Percentiles rank a stretch among this genome's conserved stretches.
These are phyloP conservation scores for Nidula microcarpa DNA, from an alignment of 768 basidiomycete genomes.

Conservation along the genomic window DNA sequence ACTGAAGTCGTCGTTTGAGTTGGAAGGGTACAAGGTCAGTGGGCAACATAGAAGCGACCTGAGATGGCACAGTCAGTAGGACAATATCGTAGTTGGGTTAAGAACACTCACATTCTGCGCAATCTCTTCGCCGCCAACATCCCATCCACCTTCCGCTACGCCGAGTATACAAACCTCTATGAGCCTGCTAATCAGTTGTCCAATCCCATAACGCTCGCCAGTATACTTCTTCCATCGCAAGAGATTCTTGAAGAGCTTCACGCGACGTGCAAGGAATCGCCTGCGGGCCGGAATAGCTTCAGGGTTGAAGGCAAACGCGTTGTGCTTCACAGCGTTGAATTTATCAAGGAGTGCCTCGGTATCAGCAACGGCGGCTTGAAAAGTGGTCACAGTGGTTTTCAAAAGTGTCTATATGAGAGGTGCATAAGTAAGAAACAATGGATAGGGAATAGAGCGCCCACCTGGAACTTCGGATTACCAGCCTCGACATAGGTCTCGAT, in stretches of 20 bases:
- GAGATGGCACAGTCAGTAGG: conserved; percentile 8
- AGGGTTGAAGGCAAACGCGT: conserved; percentile 63
- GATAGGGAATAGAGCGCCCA: conserved; percentile 19
- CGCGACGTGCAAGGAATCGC: conserved; percentile 61
- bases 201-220: conserved; percentile 56
- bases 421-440: neutral
- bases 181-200: conserved; percentile 49
- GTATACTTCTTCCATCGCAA: conserved; percentile 74
- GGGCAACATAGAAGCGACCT: conserved; percentile 36
- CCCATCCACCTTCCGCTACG: conserved; percentile 78
- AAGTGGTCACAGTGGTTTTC: conserved; percentile 47
- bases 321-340: conserved; percentile 34
- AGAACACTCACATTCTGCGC: conserved; percentile 49
- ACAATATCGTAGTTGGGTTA: conserved; percentile 6
- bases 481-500: conserved; percentile 70
- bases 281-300: conserved; percentile 67
- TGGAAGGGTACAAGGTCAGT: conserved; percentile 23
- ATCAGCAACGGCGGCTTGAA: conserved; percentile 53
- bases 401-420: conserved; percentile 49
- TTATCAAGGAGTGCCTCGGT: conserved; percentile 46
- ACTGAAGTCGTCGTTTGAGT: conserved; percentile 9
- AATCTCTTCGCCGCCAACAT: conserved; percentile 75
- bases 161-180: conserved; percentile 59
- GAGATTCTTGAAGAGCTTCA: conserved; percentile 74
- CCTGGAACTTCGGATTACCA: conserved; percentile 63